A percentile compares a stretch with the other conserved stretches of the same genome.
Conservation (phyloP, 768 basidiomycete species). For the Podaxis pistillaris region DNA sequence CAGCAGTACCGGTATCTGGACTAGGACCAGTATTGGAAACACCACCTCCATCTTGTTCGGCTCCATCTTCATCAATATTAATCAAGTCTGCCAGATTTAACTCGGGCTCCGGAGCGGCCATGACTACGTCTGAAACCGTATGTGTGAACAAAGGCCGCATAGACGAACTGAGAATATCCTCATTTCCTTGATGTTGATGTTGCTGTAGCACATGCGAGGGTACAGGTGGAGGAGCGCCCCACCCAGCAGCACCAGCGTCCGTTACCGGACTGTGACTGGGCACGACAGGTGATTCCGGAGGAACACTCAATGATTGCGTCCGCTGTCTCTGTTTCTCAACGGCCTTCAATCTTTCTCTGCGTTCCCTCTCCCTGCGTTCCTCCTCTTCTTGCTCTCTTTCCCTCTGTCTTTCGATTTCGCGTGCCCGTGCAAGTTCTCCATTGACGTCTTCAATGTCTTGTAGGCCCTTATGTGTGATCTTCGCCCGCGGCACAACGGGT, state of each 20-base stretch:
- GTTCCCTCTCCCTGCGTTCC: constrained; percentile 68
- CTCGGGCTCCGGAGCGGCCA: constrained; percentile 49
- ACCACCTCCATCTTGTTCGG: constrained; percentile 28
- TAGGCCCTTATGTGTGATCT: constrained; percentile 91
- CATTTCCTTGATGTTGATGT: constrained; percentile 20
- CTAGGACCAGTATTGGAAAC: background rate
- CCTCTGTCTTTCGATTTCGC: constrained; percentile 57
- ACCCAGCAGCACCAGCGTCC: constrained; percentile 27
- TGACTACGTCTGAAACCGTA: constrained; percentile 34
- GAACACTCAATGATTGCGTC: constrained; percentile 57
- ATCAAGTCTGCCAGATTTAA: constrained; percentile 74
- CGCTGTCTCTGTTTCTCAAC: constrained; percentile 40
- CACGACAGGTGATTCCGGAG: constrained; percentile 68
- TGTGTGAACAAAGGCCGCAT: constrained; percentile 29
- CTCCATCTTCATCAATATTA: constrained; percentile 68
- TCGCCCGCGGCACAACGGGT: constrained; percentile 62
- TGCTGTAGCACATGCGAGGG: constrained; percentile 44
- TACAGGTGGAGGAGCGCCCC: constrained; percentile 64
- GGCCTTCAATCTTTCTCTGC: constrained; percentile 57
- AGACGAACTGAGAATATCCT: constrained; percentile 15
- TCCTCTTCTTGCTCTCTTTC: constrained; percentile 67
- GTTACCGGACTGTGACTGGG: constrained; percentile 37
- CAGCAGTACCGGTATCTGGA: constrained; percentile 18
- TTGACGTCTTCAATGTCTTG: constrained; percentile 85
- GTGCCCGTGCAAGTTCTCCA: constrained; percentile 37